Base-by-base conservation (phyloP, 306 rosid species). In the Pachyrhizus erosus region DNA sequence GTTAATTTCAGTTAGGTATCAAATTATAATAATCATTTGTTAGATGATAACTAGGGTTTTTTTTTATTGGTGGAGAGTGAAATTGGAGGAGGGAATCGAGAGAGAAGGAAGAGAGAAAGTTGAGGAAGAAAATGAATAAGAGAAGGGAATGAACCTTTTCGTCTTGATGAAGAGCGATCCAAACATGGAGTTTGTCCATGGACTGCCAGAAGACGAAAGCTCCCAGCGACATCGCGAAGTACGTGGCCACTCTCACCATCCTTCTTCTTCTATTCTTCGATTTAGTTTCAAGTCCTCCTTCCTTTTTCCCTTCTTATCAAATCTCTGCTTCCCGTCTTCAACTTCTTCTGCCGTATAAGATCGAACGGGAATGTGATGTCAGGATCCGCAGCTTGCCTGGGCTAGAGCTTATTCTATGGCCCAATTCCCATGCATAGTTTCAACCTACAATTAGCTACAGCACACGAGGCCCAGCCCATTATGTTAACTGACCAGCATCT, bases 131-230 rank as follows among this genome's bases (percentile, higher is more conserved):
- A 5, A 10, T 7, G 3, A 23, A 20, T 51, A 40, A 31, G 46
- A 27, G 29, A 65, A 29, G 21, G 70, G 24, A 46, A 34, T 0
- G 7, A 77, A 93, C 99, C 98, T 96, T 96, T 78, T 96, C 99
- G 79, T 96, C 99, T 74, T 96, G 99, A 82, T 17, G 99, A 31
- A 96, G 95, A 84, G 99, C 99, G 90, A 93, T 92, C 99, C 99
- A 96, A 74, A 96, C 94, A 80, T 96, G 99, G 72, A 96, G 64
- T 54, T 86, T 92, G 7, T 96, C 99, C 98, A 96, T 96, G 81
- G 98, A 83, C 2, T 93, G 93, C 98, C 97, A 93, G 91, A 96
- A 94, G 0, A 91, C 81, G 87, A 96, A 96, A 43, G 99, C 98
- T 29, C 97, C 99, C 33, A 93, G 64, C 2, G 97, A n/a, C 98